Conservation (phyloP, 2,329 filamentous ascomycete genomes). For the Phialophora verrucosa region DNA sequence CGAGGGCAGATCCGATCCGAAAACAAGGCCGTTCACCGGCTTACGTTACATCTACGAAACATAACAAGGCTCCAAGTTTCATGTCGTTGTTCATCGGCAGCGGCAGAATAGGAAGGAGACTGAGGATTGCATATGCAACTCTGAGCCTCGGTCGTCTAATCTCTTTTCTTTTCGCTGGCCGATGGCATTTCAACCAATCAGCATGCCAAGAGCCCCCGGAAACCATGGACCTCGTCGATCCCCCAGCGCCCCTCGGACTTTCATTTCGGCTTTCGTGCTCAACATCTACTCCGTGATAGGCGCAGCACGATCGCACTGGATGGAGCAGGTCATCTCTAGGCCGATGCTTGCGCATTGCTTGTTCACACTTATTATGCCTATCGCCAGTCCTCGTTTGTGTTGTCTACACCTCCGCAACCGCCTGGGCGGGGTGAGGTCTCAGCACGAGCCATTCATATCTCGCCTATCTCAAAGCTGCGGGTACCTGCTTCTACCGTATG, state of each 20-base stretch:
- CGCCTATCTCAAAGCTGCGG: slow-evolving; percentile 5
- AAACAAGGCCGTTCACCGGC: slow-evolving; percentile 24
- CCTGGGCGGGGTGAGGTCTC: slow-evolving; percentile 16
- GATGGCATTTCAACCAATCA: slow-evolving; percentile 19
- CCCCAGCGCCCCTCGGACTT: slow-evolving; percentile 10
- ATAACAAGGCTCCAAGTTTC: slow-evolving; percentile 3
- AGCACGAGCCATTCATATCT: slow-evolving; percentile 1
- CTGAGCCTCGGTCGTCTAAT: slow-evolving; percentile 13
- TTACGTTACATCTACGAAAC: slow-evolving; percentile 24
- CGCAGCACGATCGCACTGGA: not conserved
- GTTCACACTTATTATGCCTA: not conserved
- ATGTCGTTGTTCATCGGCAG: not conserved
- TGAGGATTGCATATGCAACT: slow-evolving; percentile 7
- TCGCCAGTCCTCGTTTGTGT: not conserved
- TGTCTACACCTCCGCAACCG: slow-evolving; percentile 4
- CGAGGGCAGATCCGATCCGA: slow-evolving; percentile 17
- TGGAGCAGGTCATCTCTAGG: not conserved
- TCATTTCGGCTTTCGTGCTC: slow-evolving; percentile 20
- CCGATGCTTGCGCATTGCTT: slow-evolving; percentile 4
- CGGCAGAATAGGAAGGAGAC: slow-evolving; percentile 11
- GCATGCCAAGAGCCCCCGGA: slow-evolving; percentile 14
- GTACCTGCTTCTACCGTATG: slow-evolving; percentile 16
- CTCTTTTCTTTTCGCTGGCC: slow-evolving; percentile 13
- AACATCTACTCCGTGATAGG: slow-evolving; percentile 26
- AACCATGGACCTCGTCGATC: slow-evolving; percentile 19